A percentile compares a stretch with the other conserved stretches of the same genome.
phyloP scores from a whole-genome alignment of 768 basidiomycete species.

The Cantharellus anzutake region DNA sequence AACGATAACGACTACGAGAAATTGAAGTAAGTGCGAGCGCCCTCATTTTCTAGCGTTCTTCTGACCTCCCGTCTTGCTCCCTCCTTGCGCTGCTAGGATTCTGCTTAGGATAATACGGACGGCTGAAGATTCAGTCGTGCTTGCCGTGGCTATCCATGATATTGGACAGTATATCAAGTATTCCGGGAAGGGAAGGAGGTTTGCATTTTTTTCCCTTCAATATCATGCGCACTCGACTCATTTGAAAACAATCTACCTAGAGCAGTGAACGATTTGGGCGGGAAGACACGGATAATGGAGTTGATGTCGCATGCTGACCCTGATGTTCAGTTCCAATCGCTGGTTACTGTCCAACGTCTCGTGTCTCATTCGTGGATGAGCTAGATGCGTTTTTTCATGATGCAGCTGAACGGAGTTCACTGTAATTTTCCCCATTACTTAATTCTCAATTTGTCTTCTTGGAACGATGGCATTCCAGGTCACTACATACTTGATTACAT shows the following conservation, averaged over 20 bases:
- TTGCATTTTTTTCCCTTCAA: constrained; percentile 13
- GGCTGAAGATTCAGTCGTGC: constrained; percentile 43
- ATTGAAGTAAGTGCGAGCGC: constrained; percentile 39
- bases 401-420: no score
- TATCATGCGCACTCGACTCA: background rate
- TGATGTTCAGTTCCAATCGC: constrained; percentile 82
- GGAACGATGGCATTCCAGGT: background rate
- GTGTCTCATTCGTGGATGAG: constrained; percentile 69
- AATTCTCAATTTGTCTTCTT: background rate
- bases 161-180: constrained; percentile 87
- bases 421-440: background rate
- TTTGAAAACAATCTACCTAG: constrained; percentile 21
- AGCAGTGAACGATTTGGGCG: constrained; percentile 64
- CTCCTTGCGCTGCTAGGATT: constrained; percentile 54
- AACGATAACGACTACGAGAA: constrained; percentile 73
- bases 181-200: constrained; percentile 87
- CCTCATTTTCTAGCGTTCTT: no score
- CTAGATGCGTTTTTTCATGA: no score
- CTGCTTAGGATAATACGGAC: constrained; percentile 31
- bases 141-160: constrained; percentile 87
- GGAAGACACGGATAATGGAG: constrained; percentile 75
- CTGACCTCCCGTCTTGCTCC: background rate
- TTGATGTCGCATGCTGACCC: constrained; percentile 78
- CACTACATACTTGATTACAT: no score
- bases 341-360: constrained; percentile 77